Evolutionary conservation across 768 basidiomycete species (phyloP), one percentile per base, ranked within the genome.

Genomic region (Suillus lakei): DNA sequence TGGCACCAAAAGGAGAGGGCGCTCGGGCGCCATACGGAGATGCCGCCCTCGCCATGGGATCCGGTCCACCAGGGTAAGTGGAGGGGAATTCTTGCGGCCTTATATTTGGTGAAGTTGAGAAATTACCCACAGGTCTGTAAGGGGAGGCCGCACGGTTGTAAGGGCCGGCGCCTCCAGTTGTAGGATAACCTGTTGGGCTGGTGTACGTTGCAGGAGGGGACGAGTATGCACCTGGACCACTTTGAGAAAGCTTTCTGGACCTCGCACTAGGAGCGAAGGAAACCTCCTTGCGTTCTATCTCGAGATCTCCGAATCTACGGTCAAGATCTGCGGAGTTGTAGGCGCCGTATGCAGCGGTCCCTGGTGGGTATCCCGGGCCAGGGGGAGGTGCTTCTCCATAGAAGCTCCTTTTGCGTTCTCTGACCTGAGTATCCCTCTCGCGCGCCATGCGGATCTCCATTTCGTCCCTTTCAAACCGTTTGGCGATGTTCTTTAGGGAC

Each of bases 381-480:
- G 70, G 62, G 60, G 78, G 73, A 48, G 75, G 67, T 8, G 74
- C 68, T 41, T 76, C 71, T 10, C 82, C 80, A 48, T 83, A 79
- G 73, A 86, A 84, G 69, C 87, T 89, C 70, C 82, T 85, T 59
- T 87, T 82, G 56, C 86, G 83, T 70, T 88, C 85, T 61, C 75
- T 73, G 18, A 69, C 73, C 54, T 85, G 79, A 5, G 81, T 78
- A 71, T 90, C 88, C 48, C 82, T 80, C 67, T 88, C 89, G 53
- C 88, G 86, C 30, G 85, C 87, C 34, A 81, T 77, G 58, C 84
- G 83, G 34, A 86, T 77, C n/a, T 88, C 86, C 44, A 80, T 79
- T 32, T 89, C 87, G 61, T 83, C 77, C 23, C 74, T 79, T 32
- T 82, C 82, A 46, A 76, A 82, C 39, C 73, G 74, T 61, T 75